A percentile compares a stretch with the other conserved stretches of the same genome.
Evolutionary conservation across 2,329 filamentous ascomycete genomes (phyloP).

Genomic region (Sporothrix globosa): DNA sequence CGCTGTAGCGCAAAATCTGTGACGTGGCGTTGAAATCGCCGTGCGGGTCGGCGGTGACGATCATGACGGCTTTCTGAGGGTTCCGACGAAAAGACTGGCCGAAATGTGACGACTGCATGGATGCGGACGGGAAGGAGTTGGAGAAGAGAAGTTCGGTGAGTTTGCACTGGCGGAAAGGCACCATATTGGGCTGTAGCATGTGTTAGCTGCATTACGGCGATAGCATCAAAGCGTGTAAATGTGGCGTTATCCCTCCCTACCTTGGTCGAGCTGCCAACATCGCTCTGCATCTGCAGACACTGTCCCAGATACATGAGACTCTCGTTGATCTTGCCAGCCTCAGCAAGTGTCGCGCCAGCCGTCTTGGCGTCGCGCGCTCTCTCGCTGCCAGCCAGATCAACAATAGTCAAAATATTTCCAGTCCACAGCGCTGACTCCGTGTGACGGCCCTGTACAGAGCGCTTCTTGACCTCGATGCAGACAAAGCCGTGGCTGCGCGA

Average conservation of each 20-base stretch:
- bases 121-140: constrained; percentile 76
- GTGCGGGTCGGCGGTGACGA: constrained; percentile 89
- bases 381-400: constrained; percentile 92
- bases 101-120: constrained; percentile 45
- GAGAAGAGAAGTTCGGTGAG: constrained; percentile 83
- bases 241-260: constrained; percentile 48
- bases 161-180: constrained; percentile 82
- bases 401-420: constrained; percentile 80
- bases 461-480: constrained; percentile 90
- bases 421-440: constrained; percentile 65
- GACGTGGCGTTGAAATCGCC: constrained; percentile 97
- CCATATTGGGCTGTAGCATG: constrained; percentile 63
- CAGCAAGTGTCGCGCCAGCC: constrained; percentile 84
- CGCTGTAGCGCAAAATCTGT: constrained; percentile 92
- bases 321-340: constrained; percentile 98
- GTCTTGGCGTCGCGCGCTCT: constrained; percentile 92
- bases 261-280: constrained; percentile 72
- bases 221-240: neutral
- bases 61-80: constrained; percentile 90
- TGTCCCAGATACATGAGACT: constrained; percentile 98
- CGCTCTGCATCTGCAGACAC: constrained; percentile 92
- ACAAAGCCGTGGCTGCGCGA: constrained; percentile 96
- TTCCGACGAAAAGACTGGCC: constrained; percentile 53
- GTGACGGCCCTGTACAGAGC: constrained; percentile 47
- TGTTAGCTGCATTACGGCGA: neutral